These are phyloP conservation scores for Coniochaeta hoffmannii DNA, from an alignment of 2,329 filamentous ascomycete genomes.

Conservation along the genomic window DNA sequence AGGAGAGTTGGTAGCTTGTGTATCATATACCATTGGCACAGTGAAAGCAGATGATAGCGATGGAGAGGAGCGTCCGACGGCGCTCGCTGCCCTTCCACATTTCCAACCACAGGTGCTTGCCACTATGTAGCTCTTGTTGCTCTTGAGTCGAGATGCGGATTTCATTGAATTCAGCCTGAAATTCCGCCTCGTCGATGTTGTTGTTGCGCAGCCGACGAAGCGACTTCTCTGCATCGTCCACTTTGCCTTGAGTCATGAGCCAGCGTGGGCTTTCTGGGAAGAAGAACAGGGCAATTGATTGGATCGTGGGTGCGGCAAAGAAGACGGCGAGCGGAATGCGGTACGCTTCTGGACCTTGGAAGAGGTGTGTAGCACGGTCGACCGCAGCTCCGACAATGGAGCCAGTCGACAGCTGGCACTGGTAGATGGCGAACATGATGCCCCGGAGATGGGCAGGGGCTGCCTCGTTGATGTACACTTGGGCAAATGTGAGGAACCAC, in stretches of 20 bases:
- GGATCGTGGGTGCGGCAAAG: conserved; percentile 23
- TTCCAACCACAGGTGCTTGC: conserved; percentile 21
- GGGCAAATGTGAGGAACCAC: conserved; percentile 27
- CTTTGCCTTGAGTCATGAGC: conserved; percentile 27
- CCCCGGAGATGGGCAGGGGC: conserved; percentile 27
- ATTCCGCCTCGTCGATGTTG: conserved; percentile 18
- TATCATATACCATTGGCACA: conserved; percentile 19
- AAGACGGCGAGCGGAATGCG: conserved; percentile 21
- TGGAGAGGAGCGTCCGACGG: conserved; percentile 21
- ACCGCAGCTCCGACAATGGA: conserved; percentile 25
- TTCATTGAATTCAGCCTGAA: conserved; percentile 22
- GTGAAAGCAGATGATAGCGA: conserved; percentile 24
- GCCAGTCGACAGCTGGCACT: conserved; percentile 22
- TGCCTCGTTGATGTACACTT: conserved; percentile 28
- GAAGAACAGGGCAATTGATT: conserved; percentile 22
- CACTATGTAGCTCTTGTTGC: conserved; percentile 16
- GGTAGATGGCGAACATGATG: conserved; percentile 25
- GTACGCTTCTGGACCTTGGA: conserved; percentile 7
- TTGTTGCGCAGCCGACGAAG: conserved; percentile 20
- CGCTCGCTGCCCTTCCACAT: conserved; percentile 23
- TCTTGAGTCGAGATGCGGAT: conserved; percentile 20
- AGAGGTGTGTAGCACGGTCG: conserved; percentile 24
- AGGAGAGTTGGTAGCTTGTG: background rate
- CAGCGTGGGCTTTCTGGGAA: conserved; percentile 31
- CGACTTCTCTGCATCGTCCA: conserved; percentile 18